phyloP scores from a whole-genome alignment of 208 protist genomes.

The Vickermania spadyakhi region DNA sequence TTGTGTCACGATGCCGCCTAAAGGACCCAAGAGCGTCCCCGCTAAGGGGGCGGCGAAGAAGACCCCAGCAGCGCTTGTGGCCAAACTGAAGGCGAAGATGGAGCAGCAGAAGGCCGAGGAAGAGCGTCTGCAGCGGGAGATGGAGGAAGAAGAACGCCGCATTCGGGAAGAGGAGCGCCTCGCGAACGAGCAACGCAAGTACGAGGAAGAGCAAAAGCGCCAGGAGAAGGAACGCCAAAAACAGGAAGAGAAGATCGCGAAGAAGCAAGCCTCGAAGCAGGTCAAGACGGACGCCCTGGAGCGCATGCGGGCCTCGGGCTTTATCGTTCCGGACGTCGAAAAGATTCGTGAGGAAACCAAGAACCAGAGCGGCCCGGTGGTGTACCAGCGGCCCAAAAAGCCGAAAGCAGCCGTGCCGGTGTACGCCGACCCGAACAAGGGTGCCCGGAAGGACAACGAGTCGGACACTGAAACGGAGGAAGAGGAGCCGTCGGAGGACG shows the following conservation, averaged over 20 bases:
- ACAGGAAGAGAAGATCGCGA: slow-evolving; percentile 53
- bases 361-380: slow-evolving; percentile 30
- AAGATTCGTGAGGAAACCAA: slow-evolving; percentile 45
- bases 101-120: slow-evolving; percentile 82
- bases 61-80: slow-evolving; percentile 66
- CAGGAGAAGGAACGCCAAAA: slow-evolving; percentile 70
- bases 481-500: slow-evolving; percentile 32
- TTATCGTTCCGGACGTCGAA: slow-evolving; percentile 82
- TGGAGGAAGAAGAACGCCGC: slow-evolving; percentile 70
- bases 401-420: slow-evolving; percentile 7
- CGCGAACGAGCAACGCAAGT: slow-evolving; percentile 78
- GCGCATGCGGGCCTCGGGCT: slow-evolving; percentile 64
- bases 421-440: not conserved
- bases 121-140: slow-evolving; percentile 57
- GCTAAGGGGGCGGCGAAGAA: slow-evolving; percentile 73
- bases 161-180: slow-evolving; percentile 74
- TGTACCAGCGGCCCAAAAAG: slow-evolving; percentile 23
- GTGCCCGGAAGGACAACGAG: slow-evolving; percentile 1
- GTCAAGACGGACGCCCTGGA: slow-evolving; percentile 51
- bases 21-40: slow-evolving; percentile 60
- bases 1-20: slow-evolving; percentile 67
- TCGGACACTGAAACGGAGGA: slow-evolving; percentile 7
- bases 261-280: slow-evolving; percentile 46
- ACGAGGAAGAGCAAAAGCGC: slow-evolving; percentile 68
- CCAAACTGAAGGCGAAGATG: slow-evolving; percentile 88